These are phyloP conservation scores for Plasmopara halstedii DNA, from an alignment of 352 stramenopile species.

Conservation along the genomic window DNA sequence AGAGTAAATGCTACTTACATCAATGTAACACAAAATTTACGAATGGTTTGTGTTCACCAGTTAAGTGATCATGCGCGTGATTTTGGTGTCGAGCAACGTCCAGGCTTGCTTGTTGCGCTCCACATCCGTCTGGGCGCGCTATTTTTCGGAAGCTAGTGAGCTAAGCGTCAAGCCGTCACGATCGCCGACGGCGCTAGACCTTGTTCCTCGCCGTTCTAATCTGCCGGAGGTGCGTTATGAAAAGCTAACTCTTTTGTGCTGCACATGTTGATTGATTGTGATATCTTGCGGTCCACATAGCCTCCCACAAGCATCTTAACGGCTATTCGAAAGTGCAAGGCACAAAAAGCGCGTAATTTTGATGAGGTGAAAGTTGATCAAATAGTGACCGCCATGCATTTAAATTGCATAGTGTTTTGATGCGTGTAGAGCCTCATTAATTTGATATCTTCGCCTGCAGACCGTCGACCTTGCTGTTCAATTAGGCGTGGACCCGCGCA, in stretches of 20 bases:
- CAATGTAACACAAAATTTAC: neutral
- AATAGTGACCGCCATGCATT: neutral
- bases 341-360: constrained; percentile 65
- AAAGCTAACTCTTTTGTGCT: constrained; percentile 2
- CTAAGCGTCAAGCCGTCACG: constrained; percentile 17
- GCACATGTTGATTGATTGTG: constrained; percentile 1
- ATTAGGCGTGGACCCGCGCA: constrained; percentile 78
- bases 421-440: neutral
- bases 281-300: constrained; percentile 16
- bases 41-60: constrained; percentile 15
- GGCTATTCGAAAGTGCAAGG: constrained; percentile 51
- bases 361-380: constrained; percentile 48
- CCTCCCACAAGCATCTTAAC: constrained; percentile 48
- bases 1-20: no score
- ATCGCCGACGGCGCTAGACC: constrained; percentile 55
- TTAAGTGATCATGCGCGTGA: constrained; percentile 36
- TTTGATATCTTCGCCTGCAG: constrained; percentile 17
- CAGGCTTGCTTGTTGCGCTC: constrained; percentile 26
- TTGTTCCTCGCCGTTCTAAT: constrained; percentile 51
- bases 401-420: neutral
- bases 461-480: constrained; percentile 81
- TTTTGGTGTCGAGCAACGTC: constrained; percentile 23
- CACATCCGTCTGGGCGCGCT: constrained; percentile 35
- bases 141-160: constrained; percentile 32
- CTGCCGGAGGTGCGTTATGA: constrained; percentile 35